Conservation (phyloP, 1,284 basidiomycete genomes). For the Irpex rosettiformis region DNA sequence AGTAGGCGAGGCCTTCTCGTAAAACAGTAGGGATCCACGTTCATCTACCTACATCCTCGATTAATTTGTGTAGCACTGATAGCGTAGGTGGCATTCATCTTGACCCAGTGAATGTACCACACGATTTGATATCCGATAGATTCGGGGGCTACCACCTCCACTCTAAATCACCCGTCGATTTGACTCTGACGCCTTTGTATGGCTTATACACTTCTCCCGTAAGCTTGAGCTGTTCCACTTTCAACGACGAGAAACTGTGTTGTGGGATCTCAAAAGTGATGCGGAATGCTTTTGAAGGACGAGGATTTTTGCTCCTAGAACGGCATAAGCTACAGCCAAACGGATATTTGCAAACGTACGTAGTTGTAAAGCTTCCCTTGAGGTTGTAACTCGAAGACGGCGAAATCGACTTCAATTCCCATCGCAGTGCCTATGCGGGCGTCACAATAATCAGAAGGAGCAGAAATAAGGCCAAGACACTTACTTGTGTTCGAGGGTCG, state of each 20-base stretch:
- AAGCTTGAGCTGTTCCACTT: constrained; percentile 85
- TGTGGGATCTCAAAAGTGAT: constrained; percentile 72
- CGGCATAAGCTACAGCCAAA: constrained; percentile 7
- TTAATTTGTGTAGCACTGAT: no score
- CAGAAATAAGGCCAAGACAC: constrained; percentile 11
- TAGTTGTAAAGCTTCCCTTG: constrained; percentile 73
- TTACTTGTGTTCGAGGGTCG: constrained; percentile 65
- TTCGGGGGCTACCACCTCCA: constrained; percentile 64
- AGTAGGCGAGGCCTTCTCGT: background rate
- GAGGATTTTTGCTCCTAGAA: constrained; percentile 35
- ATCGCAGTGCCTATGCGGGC: constrained; percentile 54
- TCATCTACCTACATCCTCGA: background rate
- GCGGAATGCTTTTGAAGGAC: constrained; percentile 68
- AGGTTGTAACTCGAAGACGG: constrained; percentile 71
- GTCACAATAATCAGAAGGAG: background rate
- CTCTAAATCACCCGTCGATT: constrained; percentile 59
- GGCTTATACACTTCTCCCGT: constrained; percentile 78
- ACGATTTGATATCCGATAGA: background rate
- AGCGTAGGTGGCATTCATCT: no score
- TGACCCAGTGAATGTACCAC: no score
- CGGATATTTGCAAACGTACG: constrained; percentile 42
- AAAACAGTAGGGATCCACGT: background rate
- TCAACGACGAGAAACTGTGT: constrained; percentile 76
- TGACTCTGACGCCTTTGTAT: constrained; percentile 64
- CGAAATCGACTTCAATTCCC: constrained; percentile 71